A percentile compares a stretch with the other conserved stretches of the same genome.
Evolutionary conservation across 2,329 filamentous ascomycete genomes (phyloP).

Genomic region (Thielaviopsis punctulata): DNA sequence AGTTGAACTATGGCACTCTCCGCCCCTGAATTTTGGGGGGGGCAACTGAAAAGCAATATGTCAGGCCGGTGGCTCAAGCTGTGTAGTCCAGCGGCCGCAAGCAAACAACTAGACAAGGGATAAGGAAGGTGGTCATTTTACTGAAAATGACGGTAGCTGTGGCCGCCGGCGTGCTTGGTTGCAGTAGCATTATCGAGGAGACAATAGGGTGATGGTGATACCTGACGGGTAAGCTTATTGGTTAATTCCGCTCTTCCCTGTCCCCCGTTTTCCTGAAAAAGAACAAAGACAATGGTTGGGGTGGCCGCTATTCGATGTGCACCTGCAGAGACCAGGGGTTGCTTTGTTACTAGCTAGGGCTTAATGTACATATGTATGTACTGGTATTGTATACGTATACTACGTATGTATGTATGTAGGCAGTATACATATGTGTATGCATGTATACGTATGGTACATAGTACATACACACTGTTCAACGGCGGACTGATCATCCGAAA

Average conservation of each 20-base stretch:
- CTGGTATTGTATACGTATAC: no score
- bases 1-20: no score
- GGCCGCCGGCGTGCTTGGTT: not conserved
- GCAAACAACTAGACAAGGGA: not conserved
- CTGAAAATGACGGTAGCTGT: not conserved
- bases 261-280: not conserved
- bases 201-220: not conserved
- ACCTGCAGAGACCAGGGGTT: not conserved
- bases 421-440: no score
- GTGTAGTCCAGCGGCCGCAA: not conserved
- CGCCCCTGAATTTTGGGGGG: not conserved
- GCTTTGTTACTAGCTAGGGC: not conserved
- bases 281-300: not conserved
- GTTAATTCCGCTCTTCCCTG: not conserved
- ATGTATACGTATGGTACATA: no score
- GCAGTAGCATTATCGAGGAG: not conserved
- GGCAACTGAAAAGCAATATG: not conserved
- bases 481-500: not conserved
- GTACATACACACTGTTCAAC: no score
- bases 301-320: not conserved
- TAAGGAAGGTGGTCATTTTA: not conserved
- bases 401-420: no score
- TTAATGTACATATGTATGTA: no score
- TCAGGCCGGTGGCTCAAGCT: not conserved
- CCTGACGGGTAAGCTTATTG: not conserved